Conservation (phyloP, 805 yeast genomes). For the Grigorovia humatica region DNA sequence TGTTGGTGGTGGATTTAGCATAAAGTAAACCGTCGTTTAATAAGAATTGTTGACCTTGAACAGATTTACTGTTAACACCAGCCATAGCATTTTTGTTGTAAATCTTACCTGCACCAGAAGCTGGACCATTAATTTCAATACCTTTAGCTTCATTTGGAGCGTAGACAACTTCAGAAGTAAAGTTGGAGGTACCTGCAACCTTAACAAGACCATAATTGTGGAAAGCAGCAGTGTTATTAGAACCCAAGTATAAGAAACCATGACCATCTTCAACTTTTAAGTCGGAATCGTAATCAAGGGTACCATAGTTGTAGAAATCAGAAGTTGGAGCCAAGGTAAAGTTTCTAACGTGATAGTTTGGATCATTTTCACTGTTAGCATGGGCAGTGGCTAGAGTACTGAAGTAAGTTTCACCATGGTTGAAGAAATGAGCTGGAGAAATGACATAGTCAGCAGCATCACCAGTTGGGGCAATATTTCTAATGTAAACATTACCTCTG, state of each 20-base stretch:
- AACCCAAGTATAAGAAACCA: slow-evolving; percentile 1
- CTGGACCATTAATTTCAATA: not conserved
- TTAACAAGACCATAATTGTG: not conserved
- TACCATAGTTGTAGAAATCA: not conserved
- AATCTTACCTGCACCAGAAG: not conserved
- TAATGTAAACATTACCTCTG: not conserved
- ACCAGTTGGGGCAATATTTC: not conserved
- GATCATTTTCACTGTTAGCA: not conserved
- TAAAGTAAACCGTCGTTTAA: not conserved
- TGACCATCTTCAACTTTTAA: not conserved
- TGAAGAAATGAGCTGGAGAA: not conserved
- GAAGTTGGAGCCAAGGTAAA: slow-evolving; percentile 1
- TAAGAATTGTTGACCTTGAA: not conserved
- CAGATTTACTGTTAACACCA: not conserved
- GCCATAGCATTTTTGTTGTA: not conserved
- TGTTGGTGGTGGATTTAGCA: not conserved
- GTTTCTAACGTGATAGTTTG: not conserved
- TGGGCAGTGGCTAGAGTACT: not conserved
- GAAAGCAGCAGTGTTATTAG: not conserved
- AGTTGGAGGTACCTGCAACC: not conserved
- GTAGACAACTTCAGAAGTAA: not conserved
- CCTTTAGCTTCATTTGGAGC: not conserved
- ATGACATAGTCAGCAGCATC: not conserved
- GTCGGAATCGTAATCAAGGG: not conserved
- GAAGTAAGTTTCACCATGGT: not conserved